These are phyloP conservation scores for Avena atlantica DNA, from an alignment of 176 grass and related monocot genomes.

Conservation along the genomic window DNA sequence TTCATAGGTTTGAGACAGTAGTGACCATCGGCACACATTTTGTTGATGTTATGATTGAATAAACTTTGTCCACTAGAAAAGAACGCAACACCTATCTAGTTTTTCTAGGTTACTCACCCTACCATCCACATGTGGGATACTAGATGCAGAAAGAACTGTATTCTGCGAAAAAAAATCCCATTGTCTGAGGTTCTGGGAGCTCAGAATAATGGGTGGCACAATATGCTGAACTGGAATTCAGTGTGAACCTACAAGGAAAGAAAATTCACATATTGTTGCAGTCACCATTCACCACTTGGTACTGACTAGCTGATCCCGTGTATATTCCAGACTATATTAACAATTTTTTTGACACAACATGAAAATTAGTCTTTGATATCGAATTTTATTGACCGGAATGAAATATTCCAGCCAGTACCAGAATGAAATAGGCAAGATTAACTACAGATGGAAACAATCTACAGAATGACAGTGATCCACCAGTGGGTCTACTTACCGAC, in stretches of 20 bases:
- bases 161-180: background rate
- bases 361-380: background rate
- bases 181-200: background rate
- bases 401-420: slow-evolving; percentile 12
- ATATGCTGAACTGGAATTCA: background rate
- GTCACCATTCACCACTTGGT: background rate
- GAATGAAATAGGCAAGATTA: slow-evolving; percentile 5
- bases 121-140: background rate
- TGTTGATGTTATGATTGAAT: slow-evolving; percentile 5
- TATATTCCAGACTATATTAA: background rate
- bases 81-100: background rate
- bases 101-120: slow-evolving; percentile 10
- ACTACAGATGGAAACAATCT: slow-evolving; percentile 4
- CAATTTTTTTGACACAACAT: background rate
- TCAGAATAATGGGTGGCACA: background rate
- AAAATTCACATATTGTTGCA: background rate
- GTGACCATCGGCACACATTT: background rate
- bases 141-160: background rate
- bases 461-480: no score
- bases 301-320: background rate
- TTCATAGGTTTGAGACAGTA: background rate
- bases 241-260: slow-evolving; percentile 16
- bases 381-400: background rate
- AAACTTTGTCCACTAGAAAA: background rate
- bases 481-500: no score